Percentiles rank a stretch among this genome's conserved stretches.
phyloP scores from a whole-genome alignment of 768 basidiomycete genomes.

The Suillus cothurnatus region DNA sequence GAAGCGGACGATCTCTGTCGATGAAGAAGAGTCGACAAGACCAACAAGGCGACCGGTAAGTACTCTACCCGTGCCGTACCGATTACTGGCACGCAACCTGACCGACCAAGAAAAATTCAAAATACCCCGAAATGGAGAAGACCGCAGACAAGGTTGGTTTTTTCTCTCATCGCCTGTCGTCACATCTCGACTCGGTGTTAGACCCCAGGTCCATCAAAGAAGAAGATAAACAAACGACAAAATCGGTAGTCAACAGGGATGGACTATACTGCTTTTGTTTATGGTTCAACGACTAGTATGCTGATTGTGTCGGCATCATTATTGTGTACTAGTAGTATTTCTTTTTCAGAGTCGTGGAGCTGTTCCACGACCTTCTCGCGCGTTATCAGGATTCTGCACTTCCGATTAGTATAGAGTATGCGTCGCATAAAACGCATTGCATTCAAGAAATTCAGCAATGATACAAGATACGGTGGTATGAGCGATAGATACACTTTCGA shows the following conservation, averaged over 20 bases:
- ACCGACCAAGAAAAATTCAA: slow-evolving; percentile 25
- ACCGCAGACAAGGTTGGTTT: slow-evolving; percentile 26
- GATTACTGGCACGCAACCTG: background rate
- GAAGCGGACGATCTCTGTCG: slow-evolving; percentile 19
- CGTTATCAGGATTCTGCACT: too few relatives aligned
- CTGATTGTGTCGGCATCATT: background rate
- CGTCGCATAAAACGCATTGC: background rate
- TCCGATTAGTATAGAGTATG: background rate
- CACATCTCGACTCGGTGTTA: slow-evolving; percentile 10
- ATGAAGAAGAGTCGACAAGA: slow-evolving; percentile 23
- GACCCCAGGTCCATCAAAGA: slow-evolving; percentile 20
- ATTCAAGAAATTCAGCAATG: slow-evolving; percentile 1
- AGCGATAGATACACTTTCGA: slow-evolving; percentile 4
- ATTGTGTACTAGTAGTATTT: background rate
- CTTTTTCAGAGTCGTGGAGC: background rate
- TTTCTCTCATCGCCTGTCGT: background rate
- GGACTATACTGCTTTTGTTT: background rate
- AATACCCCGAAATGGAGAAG: slow-evolving; percentile 17
- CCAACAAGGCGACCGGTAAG: slow-evolving; percentile 32
- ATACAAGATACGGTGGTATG: slow-evolving; percentile 1
- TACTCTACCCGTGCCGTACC: background rate
- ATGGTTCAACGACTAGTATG: background rate
- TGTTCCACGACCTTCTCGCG: background rate
- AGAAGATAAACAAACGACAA: slow-evolving; percentile 28
- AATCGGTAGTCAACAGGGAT: background rate